Evolutionary conservation across 192 early-diverging fungal genomes (phyloP), one percentile per base, ranked within the genome.

Genomic region (Backusella parvicylindrica): DNA sequence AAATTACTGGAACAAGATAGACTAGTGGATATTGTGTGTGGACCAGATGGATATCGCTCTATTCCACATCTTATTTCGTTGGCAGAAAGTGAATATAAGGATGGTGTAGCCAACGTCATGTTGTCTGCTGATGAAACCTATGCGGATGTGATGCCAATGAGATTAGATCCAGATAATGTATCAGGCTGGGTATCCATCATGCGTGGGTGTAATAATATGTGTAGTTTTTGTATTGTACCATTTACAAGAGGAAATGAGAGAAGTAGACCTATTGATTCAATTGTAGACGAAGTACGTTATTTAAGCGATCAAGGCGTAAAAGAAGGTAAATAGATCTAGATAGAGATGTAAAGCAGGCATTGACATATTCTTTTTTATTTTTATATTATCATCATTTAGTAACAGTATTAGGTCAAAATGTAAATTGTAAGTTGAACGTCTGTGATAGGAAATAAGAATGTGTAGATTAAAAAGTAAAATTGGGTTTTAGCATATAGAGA

Each of bases 181-280:
- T 89, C 87, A 65, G 92, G 87, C n/a, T 91, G 90, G 76, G 73
- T 93, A 18, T 91, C 89, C 6, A 84, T 93, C 30, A 93, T 93
- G 92, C 83, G 92, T 31, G 92, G 92, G 66, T 93, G 92, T 80
- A 93, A 93, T 81, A 93, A 93, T 70, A 93, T 93, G 92, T 93
- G 92, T 66, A 87, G 86, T 43, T 93, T 91, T 77, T 93, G 92
- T 71, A 92, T 93, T 40, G 92, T 93, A 4, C 92, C 92, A 15
- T 92, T 92, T 56, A 93, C 92, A 9, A 84, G 92, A 64, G 92
- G 92, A 60, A 92, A 84, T 68, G 92, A 93, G 74, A 84, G 92
- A 64, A 91, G 89, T 77, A 84, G 92, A 65, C 83, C 86, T 32
- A 89, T 93, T 3, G 89, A 91, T 38, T 89, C 90, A 6, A 90